Base-by-base conservation (phyloP, 2,329 filamentous ascomycete genomes). In the Nectriaceae sp. region DNA sequence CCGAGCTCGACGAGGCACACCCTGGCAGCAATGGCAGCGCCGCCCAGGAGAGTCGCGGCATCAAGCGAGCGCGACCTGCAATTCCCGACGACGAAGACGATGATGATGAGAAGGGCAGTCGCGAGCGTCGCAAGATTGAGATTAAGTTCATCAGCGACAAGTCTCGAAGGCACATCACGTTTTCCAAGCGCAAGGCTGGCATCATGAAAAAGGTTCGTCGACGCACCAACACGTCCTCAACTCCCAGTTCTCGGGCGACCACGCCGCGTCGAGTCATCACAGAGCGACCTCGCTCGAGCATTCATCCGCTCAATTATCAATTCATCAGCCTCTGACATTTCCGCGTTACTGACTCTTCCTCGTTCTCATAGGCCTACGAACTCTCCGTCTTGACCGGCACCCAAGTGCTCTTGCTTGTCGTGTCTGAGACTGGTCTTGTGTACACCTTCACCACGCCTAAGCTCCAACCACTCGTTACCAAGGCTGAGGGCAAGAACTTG, bases 91-190 rank as follows among this genome's bases (percentile, higher is more conserved):
- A 97, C 69, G 94, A 97, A 60, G 93, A 97, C 59, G 94, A 97
- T 58, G 92, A 97, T 63, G 92, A 96, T 63, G 93, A 97, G 73
- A 97, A 97, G 84, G 90, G 90, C 56, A 91, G 91, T 68, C 92
- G 94, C 74, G 94, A 97, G 83, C 88, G 94, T 70, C 87, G 94
- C 77, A 99, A 99, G 88, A 99, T 99, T 66, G 94, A 99, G 76
- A 99, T 99, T 78, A 99, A 99, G 83, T 99, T 99, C 78, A 99
- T 99, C 74, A 93, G 92, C 75, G 94, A 99, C 77, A 99, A 99
- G 80, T 97, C 93, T 76, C 91, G 94, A 76, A 89, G 94, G 56
- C 94, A 99, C 79, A 99, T 97, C 71, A 97, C 94, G 66, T 97
- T 99, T 74, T 97, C 93, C 63, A 99, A 99, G 85, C 90, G 94